Evolutionary conservation across 495 filamentous ascomycete genomes (phyloP).

Genomic region (Collariella sp.): DNA sequence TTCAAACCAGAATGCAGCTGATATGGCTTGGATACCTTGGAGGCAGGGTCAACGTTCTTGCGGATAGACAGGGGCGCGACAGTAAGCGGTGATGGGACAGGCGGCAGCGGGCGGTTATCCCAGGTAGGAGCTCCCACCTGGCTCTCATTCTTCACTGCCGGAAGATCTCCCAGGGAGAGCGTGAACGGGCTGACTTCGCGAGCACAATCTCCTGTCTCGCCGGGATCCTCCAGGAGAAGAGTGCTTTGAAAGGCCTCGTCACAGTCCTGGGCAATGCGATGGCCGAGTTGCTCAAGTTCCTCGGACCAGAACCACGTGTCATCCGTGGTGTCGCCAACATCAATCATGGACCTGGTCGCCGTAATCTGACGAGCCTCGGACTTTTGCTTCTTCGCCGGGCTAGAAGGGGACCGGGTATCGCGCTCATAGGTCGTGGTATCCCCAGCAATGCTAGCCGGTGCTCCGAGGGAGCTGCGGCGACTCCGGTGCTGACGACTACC

Average conservation of each 20-base stretch:
- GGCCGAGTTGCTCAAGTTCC: constrained; percentile 42
- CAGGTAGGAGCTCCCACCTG: constrained; percentile 14
- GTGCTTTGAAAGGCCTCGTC: constrained; percentile 75
- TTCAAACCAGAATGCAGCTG: not conserved
- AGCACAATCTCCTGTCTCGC: constrained; percentile 9
- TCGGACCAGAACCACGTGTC: constrained; percentile 35
- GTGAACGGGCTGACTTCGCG: constrained; percentile 22
- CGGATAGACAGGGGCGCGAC: constrained; percentile 13
- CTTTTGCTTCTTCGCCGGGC: constrained; percentile 5
- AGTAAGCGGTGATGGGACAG: constrained; percentile 44
- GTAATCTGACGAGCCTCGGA: not conserved
- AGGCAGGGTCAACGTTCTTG: constrained; percentile 14
- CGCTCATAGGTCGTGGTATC: constrained; percentile 17
- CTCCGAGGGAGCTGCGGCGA: constrained; percentile 5
- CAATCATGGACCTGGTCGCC: constrained; percentile 11
- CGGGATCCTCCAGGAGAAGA: constrained; percentile 42
- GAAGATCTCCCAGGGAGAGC: constrained; percentile 17
- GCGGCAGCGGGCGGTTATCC: constrained; percentile 41
- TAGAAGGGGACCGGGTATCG: constrained; percentile 11
- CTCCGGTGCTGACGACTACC: constrained; percentile 15
- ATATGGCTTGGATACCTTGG: not conserved
- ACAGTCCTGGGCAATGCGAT: constrained; percentile 42
- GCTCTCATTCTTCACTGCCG: not conserved
- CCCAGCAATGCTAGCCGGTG: constrained; percentile 25
- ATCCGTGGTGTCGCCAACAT: constrained; percentile 14